A percentile compares a stretch with the other conserved stretches of the same genome.
Evolutionary conservation across 2,329 filamentous ascomycete genomes (phyloP).

Genomic region (Penicillium sp.): DNA sequence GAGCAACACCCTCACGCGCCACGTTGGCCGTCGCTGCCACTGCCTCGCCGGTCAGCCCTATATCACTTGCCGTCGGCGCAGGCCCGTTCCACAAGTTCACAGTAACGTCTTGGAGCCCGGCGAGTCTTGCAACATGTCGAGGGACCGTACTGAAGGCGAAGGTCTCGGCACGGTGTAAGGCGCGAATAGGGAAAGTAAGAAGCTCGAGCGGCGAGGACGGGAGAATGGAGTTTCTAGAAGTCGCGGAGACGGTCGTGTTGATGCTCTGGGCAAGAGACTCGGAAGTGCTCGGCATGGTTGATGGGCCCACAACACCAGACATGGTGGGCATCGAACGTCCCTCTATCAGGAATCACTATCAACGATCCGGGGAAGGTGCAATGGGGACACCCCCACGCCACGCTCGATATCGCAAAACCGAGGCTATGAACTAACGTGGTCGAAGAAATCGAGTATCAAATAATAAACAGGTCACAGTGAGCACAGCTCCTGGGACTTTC

Average conservation of each 20-base stretch:
- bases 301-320: slow-evolving; percentile 22
- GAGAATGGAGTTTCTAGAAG: slow-evolving; percentile 19
- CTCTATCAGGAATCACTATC: slow-evolving; percentile 15
- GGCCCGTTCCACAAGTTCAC: slow-evolving; percentile 23
- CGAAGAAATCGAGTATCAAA: background rate
- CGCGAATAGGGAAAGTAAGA: slow-evolving; percentile 35
- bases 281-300: slow-evolving; percentile 20
- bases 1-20: slow-evolving; percentile 31
- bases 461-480: slow-evolving; percentile 9
- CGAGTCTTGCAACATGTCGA: slow-evolving; percentile 28
- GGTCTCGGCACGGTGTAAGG: slow-evolving; percentile 34
- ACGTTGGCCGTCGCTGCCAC: slow-evolving; percentile 38
- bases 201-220: slow-evolving; percentile 31
- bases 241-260: slow-evolving; percentile 18
- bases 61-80: slow-evolving; percentile 8
- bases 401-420: background rate
- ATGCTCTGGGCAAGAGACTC: slow-evolving; percentile 20
- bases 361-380: slow-evolving; percentile 18
- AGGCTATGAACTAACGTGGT: background rate
- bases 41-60: slow-evolving; percentile 35
- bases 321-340: slow-evolving; percentile 16
- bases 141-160: slow-evolving; percentile 36
- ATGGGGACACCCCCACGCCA: slow-evolving; percentile 14
- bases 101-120: slow-evolving; percentile 27
- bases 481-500: slow-evolving; percentile 14